Evolutionary conservation across 1,139 yeast species (phyloP), one percentile per base, ranked within the genome.

Genomic region (Pneumocystis murina): DNA sequence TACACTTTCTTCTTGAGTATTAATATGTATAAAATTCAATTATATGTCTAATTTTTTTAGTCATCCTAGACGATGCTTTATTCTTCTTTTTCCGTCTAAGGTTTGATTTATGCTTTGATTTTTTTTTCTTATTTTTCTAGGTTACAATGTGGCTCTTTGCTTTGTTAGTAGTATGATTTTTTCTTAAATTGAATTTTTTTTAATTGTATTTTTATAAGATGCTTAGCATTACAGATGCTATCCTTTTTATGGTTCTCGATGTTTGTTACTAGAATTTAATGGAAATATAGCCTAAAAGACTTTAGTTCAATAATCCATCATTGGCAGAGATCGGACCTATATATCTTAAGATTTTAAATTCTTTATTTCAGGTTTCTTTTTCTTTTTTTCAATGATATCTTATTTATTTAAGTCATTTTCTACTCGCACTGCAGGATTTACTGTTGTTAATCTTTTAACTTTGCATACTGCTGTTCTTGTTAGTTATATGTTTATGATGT

Each of bases 31-130:
- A 58, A 8, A 20, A 24, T 20, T 40, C 39, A 58, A 58, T 30
- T 36, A 35, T 30, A 40, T 36, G 74, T 92, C 64, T 78, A 92
- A 62, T 48, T 48, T 24, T 48, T 7, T 48, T 12, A 97, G 91
- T 69, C 98, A 92, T 72, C 98, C 98, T 0, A 84, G 98, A 71
- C 86, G 98, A 71, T 92, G 97, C 73, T 92, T 92, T 72, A 91
- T 97, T 0, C 76, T 92, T 66, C 77, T 92, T 64, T 92, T 92
- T 71, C 98, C 98, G 0, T 82, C 91, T 2, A 84, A 85, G 0
- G 60, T 58, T 12, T 38, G n/a, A 20, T 48, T 14, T 48, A 43
- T 58, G 14, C 30, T 58, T 38, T 38, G 20, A 1, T 24, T 30
- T 14, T 30, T 24, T 24, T 40, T 38, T 58, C 28, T 40, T 58